Base-by-base conservation (phyloP, 768 basidiomycete genomes). In the Coprinopsis cinerea region DNA sequence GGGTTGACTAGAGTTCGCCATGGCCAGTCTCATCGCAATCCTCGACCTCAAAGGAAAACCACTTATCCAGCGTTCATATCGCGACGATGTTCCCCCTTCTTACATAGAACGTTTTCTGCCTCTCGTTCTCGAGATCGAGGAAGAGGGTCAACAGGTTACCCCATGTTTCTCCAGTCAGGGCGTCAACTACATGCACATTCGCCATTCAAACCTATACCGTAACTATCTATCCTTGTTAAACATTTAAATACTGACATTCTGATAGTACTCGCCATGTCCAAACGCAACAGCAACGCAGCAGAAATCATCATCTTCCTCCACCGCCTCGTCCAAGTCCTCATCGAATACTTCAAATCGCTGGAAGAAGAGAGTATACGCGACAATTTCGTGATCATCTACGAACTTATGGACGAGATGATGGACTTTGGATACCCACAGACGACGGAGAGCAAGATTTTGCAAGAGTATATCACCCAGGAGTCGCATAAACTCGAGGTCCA, bases 341-440 rank as follows among this genome's bases (percentile, higher is more conserved):
- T 95, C 47, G 96, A 98, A 63, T 99, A 99, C 76, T 99, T 99
- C 77, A 99, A 98, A 66, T 96, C 98, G 64, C 83, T 98, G 32
- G 96, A 99, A 64, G 96, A 98, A 62, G 96, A 99, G 73, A 94
- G 92, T 42, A 98, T 99, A 63, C 78, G 96, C 6, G 96, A 99
- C 68, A 99, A 99, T 63, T 99, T 99, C 63, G 96, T 99, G 34
- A 96, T 99, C 63, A 96, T 99, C 44, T 99, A 96, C 67, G 95
- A 98, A 64, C 81, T 98, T 47, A 79, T 99, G 74, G 95, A 98
- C 61, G 96, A 99, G 74, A 97, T 98, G 92, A 97, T 98, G 93
- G 96, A 99, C 72, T 99, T 96, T 68, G 96, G 96, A 6, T 97
- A 87, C 64, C 95, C 96, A 0, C 96, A 98, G 67, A 99, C 95